Percentiles rank a stretch among this genome's conserved stretches.
phyloP scores from a whole-genome alignment of 805 yeast species.

The Lipomyces orientalis region DNA sequence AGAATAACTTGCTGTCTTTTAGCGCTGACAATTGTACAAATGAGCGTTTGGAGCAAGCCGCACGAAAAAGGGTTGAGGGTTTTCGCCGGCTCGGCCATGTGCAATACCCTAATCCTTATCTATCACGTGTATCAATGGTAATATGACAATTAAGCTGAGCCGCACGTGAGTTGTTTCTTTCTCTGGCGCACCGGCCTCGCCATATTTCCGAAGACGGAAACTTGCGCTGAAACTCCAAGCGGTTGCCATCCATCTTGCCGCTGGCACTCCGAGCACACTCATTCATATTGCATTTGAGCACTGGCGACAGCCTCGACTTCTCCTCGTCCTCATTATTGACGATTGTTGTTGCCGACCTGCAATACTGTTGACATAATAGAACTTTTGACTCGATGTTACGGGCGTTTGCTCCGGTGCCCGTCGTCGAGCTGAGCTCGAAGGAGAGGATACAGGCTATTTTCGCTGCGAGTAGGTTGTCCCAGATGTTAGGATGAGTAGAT shows the following conservation, averaged over 20 bases:
- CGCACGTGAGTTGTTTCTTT: not conserved
- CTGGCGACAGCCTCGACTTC: not conserved
- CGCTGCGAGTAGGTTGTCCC: constrained; percentile 18
- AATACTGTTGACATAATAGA: not conserved
- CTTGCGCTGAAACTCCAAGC: not conserved
- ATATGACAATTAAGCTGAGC: not conserved
- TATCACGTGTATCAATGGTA: constrained; percentile 10
- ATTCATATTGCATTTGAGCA: not conserved
- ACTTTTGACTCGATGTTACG: constrained; percentile 21
- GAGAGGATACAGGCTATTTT: constrained; percentile 30
- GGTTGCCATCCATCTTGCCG: not conserved
- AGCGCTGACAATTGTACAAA: too few species aligned
- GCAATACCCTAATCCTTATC: constrained; percentile 6
- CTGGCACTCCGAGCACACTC: not conserved
- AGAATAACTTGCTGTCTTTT: too few species aligned
- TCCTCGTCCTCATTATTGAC: not conserved
- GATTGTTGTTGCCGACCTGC: not conserved
- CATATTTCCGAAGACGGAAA: not conserved
- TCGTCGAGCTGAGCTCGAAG: constrained; percentile 33
- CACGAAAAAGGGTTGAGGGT: not conserved
- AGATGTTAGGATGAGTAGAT: not conserved
- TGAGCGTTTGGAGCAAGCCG: not conserved
- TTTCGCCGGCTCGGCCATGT: not conserved
- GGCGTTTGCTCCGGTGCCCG: constrained; percentile 31
- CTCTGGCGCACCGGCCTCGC: not conserved